These are phyloP conservation scores for Elsinoe necatrix DNA, from an alignment of 2,329 filamentous ascomycete genomes.

Conservation along the genomic window DNA sequence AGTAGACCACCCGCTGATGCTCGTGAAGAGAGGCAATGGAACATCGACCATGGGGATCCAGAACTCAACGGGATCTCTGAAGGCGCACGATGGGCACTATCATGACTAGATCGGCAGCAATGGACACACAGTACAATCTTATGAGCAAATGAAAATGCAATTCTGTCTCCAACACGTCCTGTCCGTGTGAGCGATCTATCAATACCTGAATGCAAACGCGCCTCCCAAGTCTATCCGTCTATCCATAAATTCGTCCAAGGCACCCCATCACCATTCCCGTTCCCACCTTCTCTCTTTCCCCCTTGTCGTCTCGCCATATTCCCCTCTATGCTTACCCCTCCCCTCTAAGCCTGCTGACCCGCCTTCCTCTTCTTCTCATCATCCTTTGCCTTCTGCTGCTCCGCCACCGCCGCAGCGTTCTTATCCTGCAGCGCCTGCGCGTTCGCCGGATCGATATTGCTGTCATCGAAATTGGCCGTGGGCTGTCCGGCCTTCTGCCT, in stretches of 20 bases:
- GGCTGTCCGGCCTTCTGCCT: background rate
- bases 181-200: too few relatives aligned
- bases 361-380: background rate
- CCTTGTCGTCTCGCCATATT: background rate
- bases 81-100: too few relatives aligned
- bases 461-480: background rate
- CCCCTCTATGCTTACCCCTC: background rate
- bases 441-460: too few relatives aligned
- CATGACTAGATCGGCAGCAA: too few relatives aligned
- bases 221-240: background rate
- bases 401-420: background rate
- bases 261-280: too few relatives aligned
- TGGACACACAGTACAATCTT: too few relatives aligned
- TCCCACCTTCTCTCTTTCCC: background rate
- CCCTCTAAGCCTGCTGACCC: background rate
- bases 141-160: too few relatives aligned
- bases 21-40: background rate
- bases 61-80: too few relatives aligned
- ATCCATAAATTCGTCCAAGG: too few relatives aligned
- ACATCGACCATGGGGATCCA: background rate
- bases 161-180: too few relatives aligned
- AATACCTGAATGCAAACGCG: too few relatives aligned
- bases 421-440: background rate
- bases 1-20: background rate
- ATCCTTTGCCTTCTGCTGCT: background rate